Percentiles rank a stretch among this genome's conserved stretches.
Conservation (phyloP, 352 stramenopile species). For the Thalassiosira ordinaria region DNA sequence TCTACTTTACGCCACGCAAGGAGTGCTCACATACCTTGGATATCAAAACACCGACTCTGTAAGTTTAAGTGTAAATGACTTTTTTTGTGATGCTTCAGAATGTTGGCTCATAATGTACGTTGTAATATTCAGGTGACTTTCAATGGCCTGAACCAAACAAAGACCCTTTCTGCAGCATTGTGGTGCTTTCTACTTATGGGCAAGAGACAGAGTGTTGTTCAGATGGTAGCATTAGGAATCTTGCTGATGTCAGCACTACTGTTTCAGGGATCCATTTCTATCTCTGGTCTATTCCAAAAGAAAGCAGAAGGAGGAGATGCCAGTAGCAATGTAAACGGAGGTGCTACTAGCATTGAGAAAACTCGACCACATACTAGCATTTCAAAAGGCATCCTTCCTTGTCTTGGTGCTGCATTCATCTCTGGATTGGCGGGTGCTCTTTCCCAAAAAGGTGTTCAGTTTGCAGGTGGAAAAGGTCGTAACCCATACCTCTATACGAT, state of each 20-base stretch:
- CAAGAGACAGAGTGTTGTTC: slow-evolving; percentile 59
- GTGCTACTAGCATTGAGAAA: slow-evolving; percentile 19
- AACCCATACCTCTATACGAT: slow-evolving; percentile 74
- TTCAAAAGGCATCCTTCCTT: slow-evolving; percentile 64
- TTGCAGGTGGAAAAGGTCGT: slow-evolving; percentile 47
- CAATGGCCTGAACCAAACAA: slow-evolving; percentile 81
- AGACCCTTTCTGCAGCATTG: slow-evolving; percentile 75
- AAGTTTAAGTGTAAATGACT: slow-evolving; percentile 2
- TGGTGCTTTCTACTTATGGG: slow-evolving; percentile 78
- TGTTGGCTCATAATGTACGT: slow-evolving; percentile 5
- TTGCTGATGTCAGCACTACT: slow-evolving; percentile 69
- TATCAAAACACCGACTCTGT: slow-evolving; percentile 75
- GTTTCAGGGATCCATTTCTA: slow-evolving; percentile 67
- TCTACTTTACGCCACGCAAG: slow-evolving; percentile 69
- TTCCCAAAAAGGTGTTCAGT: slow-evolving; percentile 72
- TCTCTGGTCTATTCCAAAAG: slow-evolving; percentile 39
- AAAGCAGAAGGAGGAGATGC: slow-evolving; percentile 25
- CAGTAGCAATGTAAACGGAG: background rate
- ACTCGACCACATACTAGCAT: slow-evolving; percentile 49
- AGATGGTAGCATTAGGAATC: slow-evolving; percentile 68
- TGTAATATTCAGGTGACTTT: slow-evolving; percentile 54
- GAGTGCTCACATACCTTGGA: slow-evolving; percentile 60
- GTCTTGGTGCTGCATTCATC: slow-evolving; percentile 69
- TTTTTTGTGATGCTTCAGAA: background rate
- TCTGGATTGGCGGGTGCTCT: slow-evolving; percentile 75